Conservation (phyloP, 2,329 filamentous ascomycete species). For the Trichoderma koningiopsis region DNA sequence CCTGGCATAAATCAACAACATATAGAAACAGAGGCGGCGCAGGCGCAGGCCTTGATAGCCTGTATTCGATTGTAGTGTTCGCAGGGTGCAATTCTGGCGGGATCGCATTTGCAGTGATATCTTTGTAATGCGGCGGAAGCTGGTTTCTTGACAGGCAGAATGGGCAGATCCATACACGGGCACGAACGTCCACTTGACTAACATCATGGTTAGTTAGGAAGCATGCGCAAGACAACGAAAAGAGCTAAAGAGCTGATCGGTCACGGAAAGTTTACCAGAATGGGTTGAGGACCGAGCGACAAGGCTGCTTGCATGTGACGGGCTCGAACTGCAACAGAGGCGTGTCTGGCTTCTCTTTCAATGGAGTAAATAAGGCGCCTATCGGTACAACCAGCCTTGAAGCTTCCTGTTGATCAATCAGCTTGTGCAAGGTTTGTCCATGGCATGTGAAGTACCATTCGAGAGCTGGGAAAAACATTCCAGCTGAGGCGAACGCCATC, state of each 20-base stretch:
- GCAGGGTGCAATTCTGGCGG: constrained; percentile 79
- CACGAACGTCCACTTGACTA: constrained; percentile 81
- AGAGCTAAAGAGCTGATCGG: not conserved
- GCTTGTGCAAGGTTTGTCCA: not conserved
- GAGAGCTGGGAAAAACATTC: constrained; percentile 98
- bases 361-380: constrained; percentile 89
- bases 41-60: constrained; percentile 78
- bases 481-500: constrained; percentile 96
- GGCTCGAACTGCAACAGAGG: constrained; percentile 93
- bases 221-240: not conserved
- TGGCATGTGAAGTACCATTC: constrained; percentile 69
- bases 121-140: constrained; percentile 84
- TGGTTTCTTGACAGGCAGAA: constrained; percentile 85
- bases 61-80: constrained; percentile 90
- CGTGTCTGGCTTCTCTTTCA: constrained; percentile 91
- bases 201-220: not conserved
- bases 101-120: constrained; percentile 81
- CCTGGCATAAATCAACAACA: constrained; percentile 85
- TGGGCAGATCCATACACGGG: constrained; percentile 84
- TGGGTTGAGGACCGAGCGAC: constrained; percentile 92
- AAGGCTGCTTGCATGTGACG: constrained; percentile 94
- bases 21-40: constrained; percentile 84
- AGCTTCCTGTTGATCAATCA: constrained; percentile 67
- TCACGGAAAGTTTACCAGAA: constrained; percentile 71
- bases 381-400: constrained; percentile 94